Base-by-base conservation (phyloP, 2,329 filamentous ascomycete species). In the Clathrospora elynae region DNA sequence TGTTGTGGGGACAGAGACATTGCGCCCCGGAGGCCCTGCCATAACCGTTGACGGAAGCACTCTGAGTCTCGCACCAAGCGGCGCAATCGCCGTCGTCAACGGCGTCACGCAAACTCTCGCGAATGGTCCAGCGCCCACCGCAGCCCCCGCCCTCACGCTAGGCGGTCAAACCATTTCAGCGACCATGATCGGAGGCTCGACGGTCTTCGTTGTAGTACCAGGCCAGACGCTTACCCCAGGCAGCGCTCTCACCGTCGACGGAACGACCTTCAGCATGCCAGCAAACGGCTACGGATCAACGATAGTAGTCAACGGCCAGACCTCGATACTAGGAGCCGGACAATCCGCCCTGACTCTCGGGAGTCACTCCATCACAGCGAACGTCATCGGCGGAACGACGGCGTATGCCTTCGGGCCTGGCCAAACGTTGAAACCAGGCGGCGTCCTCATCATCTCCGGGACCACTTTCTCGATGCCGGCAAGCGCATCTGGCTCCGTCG, bases 1-100 rank as follows among this genome's bases (percentile, higher is more conserved):
- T 25, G 41, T 68, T 5, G 42, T 73, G n/a, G 68, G 61, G 10
- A 54, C 62, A 38, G 68, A 29, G 49, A 55, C 19, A 13, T 20
- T 52, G 51, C 34, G 61, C 52, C 7, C 55, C 56, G 11, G 57
- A 17, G 70, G 70, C 1, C 51, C 66, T 5, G 53, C 65, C 1
- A 55, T 73, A 12, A 64, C 60, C 1, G 57, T 74, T 0, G 62
- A 67, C 25, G 72, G 55, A 4, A 71, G 67, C 19, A 64, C 58
- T 4, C 35, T 71, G 2, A 67, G 64, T 10, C 47, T 72, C 3
- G 65, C 59, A 9, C 60, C 68, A 9, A 70, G 64, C 25, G 71
- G 63, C 6, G n/a, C n/a, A n/a, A 62, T 69, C 14, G 58, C 72
- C 1, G 51, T 74, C 0, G 59, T 73, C 13, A 70, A 70, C 32